These are phyloP conservation scores for Funneliformis caledonium DNA, from an alignment of 371 early-diverging fungal species.

Conservation along the genomic window DNA sequence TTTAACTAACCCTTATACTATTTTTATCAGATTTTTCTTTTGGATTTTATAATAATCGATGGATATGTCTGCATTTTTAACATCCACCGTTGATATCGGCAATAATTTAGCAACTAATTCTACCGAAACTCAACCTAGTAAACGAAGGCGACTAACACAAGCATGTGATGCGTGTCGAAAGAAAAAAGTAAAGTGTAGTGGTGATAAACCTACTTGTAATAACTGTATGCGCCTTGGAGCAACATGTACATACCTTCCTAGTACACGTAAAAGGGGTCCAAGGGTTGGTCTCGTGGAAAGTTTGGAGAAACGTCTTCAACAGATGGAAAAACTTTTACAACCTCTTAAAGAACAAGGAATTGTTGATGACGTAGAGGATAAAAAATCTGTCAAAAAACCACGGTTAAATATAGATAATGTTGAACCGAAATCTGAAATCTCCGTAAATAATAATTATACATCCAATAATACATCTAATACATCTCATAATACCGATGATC, in stretches of 20 bases:
- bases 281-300: conserved; percentile 79
- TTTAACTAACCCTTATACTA: too few species aligned
- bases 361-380: conserved; percentile 5
- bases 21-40: too few species aligned
- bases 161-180: conserved; percentile 83
- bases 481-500: background rate
- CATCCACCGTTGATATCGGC: background rate
- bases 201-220: conserved; percentile 78
- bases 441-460: background rate
- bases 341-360: conserved; percentile 42
- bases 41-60: background rate
- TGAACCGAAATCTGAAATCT: background rate
- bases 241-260: conserved; percentile 76
- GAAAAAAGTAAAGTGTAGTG: conserved; percentile 72
- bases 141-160: conserved; percentile 75
- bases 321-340: conserved; percentile 60
- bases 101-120: background rate
- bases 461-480: background rate
- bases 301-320: conserved; percentile 70
- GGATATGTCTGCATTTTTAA: background rate
- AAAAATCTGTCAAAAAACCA: conserved; percentile 16
- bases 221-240: conserved; percentile 72
- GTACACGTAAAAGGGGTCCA: conserved; percentile 79
- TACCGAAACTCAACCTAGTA: conserved; percentile 40
- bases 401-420: background rate